phyloP scores from a whole-genome alignment of 192 early-diverging fungal species.

The Mortierella alpina region DNA sequence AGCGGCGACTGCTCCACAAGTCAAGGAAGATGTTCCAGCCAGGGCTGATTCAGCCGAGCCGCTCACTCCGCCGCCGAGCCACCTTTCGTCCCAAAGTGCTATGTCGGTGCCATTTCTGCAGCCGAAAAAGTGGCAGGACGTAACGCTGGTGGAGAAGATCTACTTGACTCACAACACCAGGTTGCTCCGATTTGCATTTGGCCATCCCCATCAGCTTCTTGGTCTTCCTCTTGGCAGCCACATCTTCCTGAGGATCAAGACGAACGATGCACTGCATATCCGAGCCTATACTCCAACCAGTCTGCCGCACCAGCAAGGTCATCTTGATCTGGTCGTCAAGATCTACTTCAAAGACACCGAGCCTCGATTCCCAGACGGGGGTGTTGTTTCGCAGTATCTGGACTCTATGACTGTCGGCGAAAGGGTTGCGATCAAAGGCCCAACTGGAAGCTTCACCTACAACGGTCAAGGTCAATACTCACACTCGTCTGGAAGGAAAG shows the following conservation, averaged over 20 bases:
- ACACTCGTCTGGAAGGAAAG: conserved; percentile 18
- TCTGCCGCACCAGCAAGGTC: conserved; percentile 62
- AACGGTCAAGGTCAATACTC: conserved; percentile 55
- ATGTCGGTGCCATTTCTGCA: conserved; percentile 36
- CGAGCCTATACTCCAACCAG: conserved; percentile 88
- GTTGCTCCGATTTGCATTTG: conserved; percentile 64
- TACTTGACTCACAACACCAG: conserved; percentile 59
- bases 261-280: conserved; percentile 69
- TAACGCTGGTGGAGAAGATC: conserved; percentile 51
- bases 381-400: conserved; percentile 74
- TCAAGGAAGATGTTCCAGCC: background rate
- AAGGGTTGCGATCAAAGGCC: conserved; percentile 83
- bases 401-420: conserved; percentile 78
- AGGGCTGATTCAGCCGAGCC: background rate
- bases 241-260: conserved; percentile 60
- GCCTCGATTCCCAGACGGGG: conserved; percentile 55
- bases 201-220: conserved; percentile 60
- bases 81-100: background rate
- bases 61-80: background rate
- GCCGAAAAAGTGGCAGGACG: conserved; percentile 52
- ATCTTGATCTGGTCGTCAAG: conserved; percentile 88
- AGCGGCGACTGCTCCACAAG: conserved; percentile 18
- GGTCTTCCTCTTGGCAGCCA: conserved; percentile 74
- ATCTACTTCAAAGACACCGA: conserved; percentile 62
- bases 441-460: conserved; percentile 78